Percentiles rank a stretch among this genome's conserved stretches.
Conservation (phyloP, 78 protist genomes). For the Polysphondylium violaceum region DNA sequence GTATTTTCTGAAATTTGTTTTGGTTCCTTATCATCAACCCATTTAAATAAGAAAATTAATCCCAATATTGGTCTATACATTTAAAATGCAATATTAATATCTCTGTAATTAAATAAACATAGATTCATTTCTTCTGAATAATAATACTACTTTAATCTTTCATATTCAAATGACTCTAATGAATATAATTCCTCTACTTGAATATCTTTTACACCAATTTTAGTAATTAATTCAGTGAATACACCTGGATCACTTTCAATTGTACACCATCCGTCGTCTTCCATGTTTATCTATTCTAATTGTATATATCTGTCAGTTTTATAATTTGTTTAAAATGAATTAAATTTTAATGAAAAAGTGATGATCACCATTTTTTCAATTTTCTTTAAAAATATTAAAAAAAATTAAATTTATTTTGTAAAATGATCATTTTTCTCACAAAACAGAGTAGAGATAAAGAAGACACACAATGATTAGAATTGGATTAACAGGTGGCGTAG, state of each 20-base stretch:
- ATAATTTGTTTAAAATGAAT: not conserved
- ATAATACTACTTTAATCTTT: slow-evolving; percentile 33
- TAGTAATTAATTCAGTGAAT: slow-evolving; percentile 94
- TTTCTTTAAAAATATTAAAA: no score
- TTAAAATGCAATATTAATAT: not conserved
- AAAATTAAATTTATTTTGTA: no score
- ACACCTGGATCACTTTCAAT: slow-evolving; percentile 94
- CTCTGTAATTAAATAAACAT: not conserved
- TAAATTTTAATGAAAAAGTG: not conserved
- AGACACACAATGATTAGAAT: slow-evolving; percentile 60
- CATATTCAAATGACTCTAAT: slow-evolving; percentile 87
- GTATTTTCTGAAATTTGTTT: not conserved
- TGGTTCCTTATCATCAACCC: slow-evolving; percentile 81
- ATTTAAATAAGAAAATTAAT: slow-evolving; percentile 96
- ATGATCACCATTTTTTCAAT: not conserved
- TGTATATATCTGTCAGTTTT: not conserved
- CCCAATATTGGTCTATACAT: slow-evolving; percentile 90
- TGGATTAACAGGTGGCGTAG: slow-evolving; percentile 74
- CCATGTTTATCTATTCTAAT: slow-evolving; percentile 9
- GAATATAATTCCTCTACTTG: slow-evolving; percentile 96
- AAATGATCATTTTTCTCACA: not conserved
- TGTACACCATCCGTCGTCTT: slow-evolving; percentile 84
- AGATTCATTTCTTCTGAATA: not conserved
- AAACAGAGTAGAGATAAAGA: slow-evolving; percentile 3
- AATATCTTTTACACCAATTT: slow-evolving; percentile 94